Evolutionary conservation across 345 rosid species (phyloP), one percentile per base, ranked within the genome.

Genomic region (Eucalyptus erythrocorys): DNA sequence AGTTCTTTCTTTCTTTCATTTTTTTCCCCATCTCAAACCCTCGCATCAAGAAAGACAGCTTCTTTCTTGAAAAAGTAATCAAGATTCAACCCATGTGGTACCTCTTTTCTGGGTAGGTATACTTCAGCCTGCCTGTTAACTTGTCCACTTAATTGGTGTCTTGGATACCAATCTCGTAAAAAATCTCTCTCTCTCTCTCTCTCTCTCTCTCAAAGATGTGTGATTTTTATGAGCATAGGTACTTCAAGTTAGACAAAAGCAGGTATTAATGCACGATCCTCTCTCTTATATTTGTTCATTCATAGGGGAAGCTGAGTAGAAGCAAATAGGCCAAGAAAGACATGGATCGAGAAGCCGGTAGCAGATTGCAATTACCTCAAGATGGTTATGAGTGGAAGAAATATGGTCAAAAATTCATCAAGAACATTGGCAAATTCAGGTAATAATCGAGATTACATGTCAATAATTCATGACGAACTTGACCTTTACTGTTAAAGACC

Each of bases 331-430:
- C 80, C 88, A 49, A 27, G 53, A 76, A 76, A 66, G 87, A 71
- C 55, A 64, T n/a, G 89, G 91, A 79, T 27, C 71, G 27, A n/a
- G 49, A 55, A 85, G 55, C 64, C 80, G 86, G 87, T 30, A 89
- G 40, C 15, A 90, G 91, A 89, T 48, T 92, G 86, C 89, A 61
- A 55, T 68, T 90, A 37, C 94, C 94, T 37, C 87, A 85, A 57
- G 94, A 93, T 76, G 93, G 94, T 10, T 87, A 89, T 32, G 93
- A 90, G 71, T 93, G 94, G 94, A 93, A 87, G 53, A 93, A 93
- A 86, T 93, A 93, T 71, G 94, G 94, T 84, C 93, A 93, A 49
- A 93, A 93, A 86, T 92, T 91, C 88, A 93, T 92, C 24, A 89
- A 89, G 85, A 91, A 43, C 45, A 93, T 91, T 57, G 88, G 90